Conservation (phyloP, 768 basidiomycete genomes). For the Boletus subparvulus region DNA sequence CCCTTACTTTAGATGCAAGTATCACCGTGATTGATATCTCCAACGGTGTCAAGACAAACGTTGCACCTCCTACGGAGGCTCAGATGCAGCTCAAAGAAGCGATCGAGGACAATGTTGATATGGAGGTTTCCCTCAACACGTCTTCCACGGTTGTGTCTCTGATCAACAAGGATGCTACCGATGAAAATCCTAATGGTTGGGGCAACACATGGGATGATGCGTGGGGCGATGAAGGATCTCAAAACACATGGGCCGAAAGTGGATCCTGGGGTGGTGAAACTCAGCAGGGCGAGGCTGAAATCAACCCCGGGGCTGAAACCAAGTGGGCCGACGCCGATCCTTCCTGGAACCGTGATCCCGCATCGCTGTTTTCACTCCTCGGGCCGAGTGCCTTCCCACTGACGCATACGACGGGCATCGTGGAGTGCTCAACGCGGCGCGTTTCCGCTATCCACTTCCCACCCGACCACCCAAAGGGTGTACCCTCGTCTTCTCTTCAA, state of each 20-base stretch:
- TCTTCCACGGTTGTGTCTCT: not conserved
- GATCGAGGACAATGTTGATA: constrained; percentile 28
- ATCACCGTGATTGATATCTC: constrained; percentile 18
- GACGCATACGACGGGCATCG: constrained; percentile 63
- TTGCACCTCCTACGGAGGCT: constrained; percentile 25
- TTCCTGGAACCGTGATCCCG: constrained; percentile 24
- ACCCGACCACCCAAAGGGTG: constrained; percentile 22
- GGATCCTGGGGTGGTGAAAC: constrained; percentile 2
- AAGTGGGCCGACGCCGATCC: constrained; percentile 18
- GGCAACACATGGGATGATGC: constrained; percentile 2
- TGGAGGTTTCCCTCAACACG: constrained; percentile 15
- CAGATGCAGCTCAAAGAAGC: constrained; percentile 26
- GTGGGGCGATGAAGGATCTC: constrained; percentile 14
- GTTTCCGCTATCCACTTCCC: constrained; percentile 49
- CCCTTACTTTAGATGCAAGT: constrained; percentile 4
- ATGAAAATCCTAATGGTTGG: constrained; percentile 1
- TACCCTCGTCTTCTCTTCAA: not conserved
- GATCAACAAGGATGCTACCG: not conserved
- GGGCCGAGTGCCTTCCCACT: constrained; percentile 57
- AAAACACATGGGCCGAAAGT: constrained; percentile 13
- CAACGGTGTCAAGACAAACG: constrained; percentile 11
- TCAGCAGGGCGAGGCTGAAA: not conserved
- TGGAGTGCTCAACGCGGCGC: constrained; percentile 63
- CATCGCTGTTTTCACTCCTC: constrained; percentile 41
- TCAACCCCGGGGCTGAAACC: not conserved